Evolutionary conservation across 2,329 filamentous ascomycete genomes (phyloP).

Genomic region (Colletotrichum aenigma): DNA sequence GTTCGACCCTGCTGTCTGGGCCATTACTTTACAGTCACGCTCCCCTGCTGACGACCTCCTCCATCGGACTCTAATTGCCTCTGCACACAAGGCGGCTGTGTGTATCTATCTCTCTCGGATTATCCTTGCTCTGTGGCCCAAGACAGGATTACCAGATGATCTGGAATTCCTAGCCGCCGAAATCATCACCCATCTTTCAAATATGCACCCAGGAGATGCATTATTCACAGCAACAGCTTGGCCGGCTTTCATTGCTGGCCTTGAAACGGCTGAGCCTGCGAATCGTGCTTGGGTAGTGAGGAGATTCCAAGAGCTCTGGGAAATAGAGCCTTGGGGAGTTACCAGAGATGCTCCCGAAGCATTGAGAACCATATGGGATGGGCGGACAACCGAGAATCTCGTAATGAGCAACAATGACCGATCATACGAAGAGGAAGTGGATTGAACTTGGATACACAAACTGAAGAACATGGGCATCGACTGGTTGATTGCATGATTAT

Average conservation of each 20-base stretch:
- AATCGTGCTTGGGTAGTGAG: not conserved
- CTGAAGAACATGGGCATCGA: not conserved
- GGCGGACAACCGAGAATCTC: not conserved
- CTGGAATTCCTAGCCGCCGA: not conserved
- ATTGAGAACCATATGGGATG: not conserved
- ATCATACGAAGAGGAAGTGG: not conserved
- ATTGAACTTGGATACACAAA: not conserved
- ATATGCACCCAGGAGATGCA: not conserved
- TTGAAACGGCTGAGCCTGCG: not conserved
- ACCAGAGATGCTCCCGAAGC: not conserved
- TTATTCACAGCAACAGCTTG: not conserved
- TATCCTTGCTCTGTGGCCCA: not conserved
- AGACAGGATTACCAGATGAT: not conserved
- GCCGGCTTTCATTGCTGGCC: not conserved
- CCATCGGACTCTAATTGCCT: not conserved
- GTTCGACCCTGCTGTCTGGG: not conserved
- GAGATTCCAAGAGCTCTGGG: not conserved
- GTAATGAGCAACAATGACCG: not conserved
- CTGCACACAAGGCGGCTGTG: not conserved
- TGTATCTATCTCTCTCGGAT: not conserved
- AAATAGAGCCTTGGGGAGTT: not conserved
- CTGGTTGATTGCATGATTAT: not conserved
- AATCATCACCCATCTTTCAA: not conserved
- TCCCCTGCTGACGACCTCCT: not conserved
- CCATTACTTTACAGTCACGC: not conserved